A percentile compares a stretch with the other conserved stretches of the same genome.
These are phyloP conservation scores for Arachis hypogaea DNA, from an alignment of 306 rosid species.

Conservation along the genomic window DNA sequence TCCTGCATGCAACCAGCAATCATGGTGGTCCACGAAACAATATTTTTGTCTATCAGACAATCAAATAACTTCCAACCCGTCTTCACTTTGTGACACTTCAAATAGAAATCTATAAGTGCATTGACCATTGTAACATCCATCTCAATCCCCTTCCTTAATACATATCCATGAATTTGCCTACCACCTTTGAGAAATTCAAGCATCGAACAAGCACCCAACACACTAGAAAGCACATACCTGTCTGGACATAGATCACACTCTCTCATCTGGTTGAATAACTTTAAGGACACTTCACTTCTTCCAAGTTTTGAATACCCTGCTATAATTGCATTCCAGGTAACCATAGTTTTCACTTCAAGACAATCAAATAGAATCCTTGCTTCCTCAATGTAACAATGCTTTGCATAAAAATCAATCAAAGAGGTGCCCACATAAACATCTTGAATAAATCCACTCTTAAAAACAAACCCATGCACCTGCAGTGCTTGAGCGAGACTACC, in stretches of 20 bases:
- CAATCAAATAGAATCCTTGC: constrained; percentile 72
- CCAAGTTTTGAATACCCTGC: constrained; percentile 71
- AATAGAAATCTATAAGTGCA: constrained; percentile 77
- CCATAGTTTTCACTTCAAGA: constrained; percentile 52
- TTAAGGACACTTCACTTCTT: constrained; percentile 66
- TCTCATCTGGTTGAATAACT: constrained; percentile 66
- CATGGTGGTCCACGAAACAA: constrained; percentile 91
- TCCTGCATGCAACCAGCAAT: constrained; percentile 93
- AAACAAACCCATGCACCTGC: constrained; percentile 65
- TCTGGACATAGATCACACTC: constrained; percentile 60
- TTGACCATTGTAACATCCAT: constrained; percentile 74
- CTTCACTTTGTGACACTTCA: constrained; percentile 72
- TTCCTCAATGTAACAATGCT: constrained; percentile 59
- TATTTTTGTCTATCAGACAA: constrained; percentile 53
- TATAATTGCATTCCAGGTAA: constrained; percentile 86
- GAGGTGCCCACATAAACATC: constrained; percentile 89
- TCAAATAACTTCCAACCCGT: constrained; percentile 60
- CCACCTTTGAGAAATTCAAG: constrained; percentile 72
- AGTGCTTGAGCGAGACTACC: constrained; percentile 53
- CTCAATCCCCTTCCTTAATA: constrained; percentile 61
- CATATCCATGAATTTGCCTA: constrained; percentile 80
- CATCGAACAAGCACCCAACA: constrained; percentile 76
- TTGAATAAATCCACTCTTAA: constrained; percentile 62
- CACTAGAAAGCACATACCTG: constrained; percentile 74
- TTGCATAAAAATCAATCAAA: constrained; percentile 72